Evolutionary conservation across 75 land plant species (phyloP).

Genomic region (Picea glauca): DNA sequence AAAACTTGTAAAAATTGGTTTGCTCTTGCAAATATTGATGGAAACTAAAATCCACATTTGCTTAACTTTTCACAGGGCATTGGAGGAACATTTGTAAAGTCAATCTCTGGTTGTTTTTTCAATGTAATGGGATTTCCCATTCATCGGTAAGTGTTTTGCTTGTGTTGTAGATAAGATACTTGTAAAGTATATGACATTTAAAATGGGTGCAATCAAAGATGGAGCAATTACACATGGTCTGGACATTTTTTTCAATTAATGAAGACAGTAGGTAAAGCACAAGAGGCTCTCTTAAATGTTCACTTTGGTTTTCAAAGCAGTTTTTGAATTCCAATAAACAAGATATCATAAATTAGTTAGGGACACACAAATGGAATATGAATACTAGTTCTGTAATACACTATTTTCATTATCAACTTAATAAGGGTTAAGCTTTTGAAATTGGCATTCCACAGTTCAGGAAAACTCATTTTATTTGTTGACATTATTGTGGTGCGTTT

Average conservation of each 20-base stretch:
- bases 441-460: background rate
- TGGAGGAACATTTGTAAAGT: slow-evolving; percentile 49
- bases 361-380: background rate
- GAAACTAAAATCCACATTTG: background rate
- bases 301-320: background rate
- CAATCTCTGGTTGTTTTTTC: slow-evolving; percentile 46
- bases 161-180: background rate
- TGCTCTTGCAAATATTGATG: background rate
- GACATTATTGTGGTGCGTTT: background rate
- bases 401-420: background rate
- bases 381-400: background rate
- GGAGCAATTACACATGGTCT: background rate
- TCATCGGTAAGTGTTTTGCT: slow-evolving; percentile 27
- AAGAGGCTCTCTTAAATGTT: background rate
- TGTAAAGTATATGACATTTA: background rate
- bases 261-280: background rate
- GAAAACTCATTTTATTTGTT: background rate
- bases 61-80: slow-evolving; percentile 28
- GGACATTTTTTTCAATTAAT: background rate
- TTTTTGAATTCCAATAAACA: background rate
- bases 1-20: background rate
- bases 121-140: slow-evolving; percentile 55
- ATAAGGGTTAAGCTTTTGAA: background rate
- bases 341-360: background rate
- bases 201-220: background rate